Percentiles rank a stretch among this genome's conserved stretches.
These are phyloP conservation scores for Dothistroma pini DNA, from an alignment of 2,329 filamentous ascomycete species.

Conservation along the genomic window DNA sequence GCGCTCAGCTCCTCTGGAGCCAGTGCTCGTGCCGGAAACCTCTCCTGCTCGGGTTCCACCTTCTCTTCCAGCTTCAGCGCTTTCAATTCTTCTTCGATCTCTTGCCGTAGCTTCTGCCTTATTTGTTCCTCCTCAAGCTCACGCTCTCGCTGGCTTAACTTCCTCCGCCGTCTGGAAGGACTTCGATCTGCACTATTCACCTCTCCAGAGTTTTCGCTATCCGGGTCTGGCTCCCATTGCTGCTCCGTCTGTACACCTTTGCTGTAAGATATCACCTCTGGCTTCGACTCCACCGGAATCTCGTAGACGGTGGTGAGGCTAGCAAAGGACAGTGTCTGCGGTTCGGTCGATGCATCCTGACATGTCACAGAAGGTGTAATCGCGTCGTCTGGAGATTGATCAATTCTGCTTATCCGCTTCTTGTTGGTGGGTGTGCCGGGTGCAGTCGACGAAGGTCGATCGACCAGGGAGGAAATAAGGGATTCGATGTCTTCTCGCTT, in stretches of 20 bases:
- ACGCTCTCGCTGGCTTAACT: constrained; percentile 71
- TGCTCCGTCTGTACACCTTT: constrained; percentile 92
- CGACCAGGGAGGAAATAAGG: constrained; percentile 79
- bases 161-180: constrained; percentile 56
- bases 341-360: constrained; percentile 43
- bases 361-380: constrained; percentile 30
- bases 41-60: constrained; percentile 46
- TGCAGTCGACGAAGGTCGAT: constrained; percentile 48
- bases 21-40: constrained; percentile 66
- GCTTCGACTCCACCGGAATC: constrained; percentile 60
- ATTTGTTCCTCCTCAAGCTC: constrained; percentile 81
- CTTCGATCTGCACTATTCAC: constrained; percentile 54
- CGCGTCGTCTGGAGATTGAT: constrained; percentile 24
- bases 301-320: constrained; percentile 76
- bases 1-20: constrained; percentile 83
- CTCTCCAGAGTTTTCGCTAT: constrained; percentile 59
- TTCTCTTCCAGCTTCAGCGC: constrained; percentile 55
- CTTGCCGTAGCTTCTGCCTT: constrained; percentile 73
- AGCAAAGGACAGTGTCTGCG: constrained; percentile 70
- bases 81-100: constrained; percentile 89
- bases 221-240: constrained; percentile 54
- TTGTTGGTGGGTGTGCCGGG: constrained; percentile 28
- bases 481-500: constrained; percentile 75
- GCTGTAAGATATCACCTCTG: constrained; percentile 91
- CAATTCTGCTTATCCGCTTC: constrained; percentile 26